Evolutionary conservation across 2,329 filamentous ascomycete species (phyloP).

Genomic region (Cladosporium sp.): DNA sequence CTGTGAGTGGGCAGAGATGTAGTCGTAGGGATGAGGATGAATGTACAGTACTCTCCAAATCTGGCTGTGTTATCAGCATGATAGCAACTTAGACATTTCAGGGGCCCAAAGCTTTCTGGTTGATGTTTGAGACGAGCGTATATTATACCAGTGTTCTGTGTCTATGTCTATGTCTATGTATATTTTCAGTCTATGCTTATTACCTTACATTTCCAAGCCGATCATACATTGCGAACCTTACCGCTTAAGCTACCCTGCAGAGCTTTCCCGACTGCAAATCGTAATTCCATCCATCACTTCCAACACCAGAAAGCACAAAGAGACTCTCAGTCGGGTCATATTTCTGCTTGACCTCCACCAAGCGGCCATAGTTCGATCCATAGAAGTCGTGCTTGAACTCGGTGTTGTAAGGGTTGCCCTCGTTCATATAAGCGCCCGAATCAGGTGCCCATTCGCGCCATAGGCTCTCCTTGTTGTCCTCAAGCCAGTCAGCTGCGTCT

Average conservation of each 20-base stretch:
- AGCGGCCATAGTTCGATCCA: slow-evolving; percentile 30
- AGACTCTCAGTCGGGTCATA: slow-evolving; percentile 36
- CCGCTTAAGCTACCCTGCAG: slow-evolving; percentile 14
- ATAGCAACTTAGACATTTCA: too few relatives aligned
- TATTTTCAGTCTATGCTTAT: too few relatives aligned
- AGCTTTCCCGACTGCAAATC: slow-evolving; percentile 28
- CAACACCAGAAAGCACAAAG: slow-evolving; percentile 16
- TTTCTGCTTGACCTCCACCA: slow-evolving; percentile 34
- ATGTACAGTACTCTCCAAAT: too few relatives aligned
- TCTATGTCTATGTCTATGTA: background rate
- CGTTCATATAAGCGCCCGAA: slow-evolving; percentile 49
- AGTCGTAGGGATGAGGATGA: too few relatives aligned
- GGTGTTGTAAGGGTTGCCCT: slow-evolving; percentile 41
- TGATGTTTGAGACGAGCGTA: background rate
- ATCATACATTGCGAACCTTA: background rate
- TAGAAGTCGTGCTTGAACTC: slow-evolving; percentile 35
- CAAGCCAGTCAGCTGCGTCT: slow-evolving; percentile 23
- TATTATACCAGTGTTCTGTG: background rate
- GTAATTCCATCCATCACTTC: slow-evolving; percentile 21
- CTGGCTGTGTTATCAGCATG: too few relatives aligned
- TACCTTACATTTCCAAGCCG: too few relatives aligned
- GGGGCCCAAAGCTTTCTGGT: too few relatives aligned
- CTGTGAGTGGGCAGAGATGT: too few relatives aligned
- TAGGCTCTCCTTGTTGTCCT: slow-evolving; percentile 25
- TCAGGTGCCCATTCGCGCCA: slow-evolving; percentile 44